A percentile compares a stretch with the other conserved stretches of the same genome.
These are phyloP conservation scores for Lumnitzera littorea DNA, from an alignment of 345 rosid species.

Conservation along the genomic window DNA sequence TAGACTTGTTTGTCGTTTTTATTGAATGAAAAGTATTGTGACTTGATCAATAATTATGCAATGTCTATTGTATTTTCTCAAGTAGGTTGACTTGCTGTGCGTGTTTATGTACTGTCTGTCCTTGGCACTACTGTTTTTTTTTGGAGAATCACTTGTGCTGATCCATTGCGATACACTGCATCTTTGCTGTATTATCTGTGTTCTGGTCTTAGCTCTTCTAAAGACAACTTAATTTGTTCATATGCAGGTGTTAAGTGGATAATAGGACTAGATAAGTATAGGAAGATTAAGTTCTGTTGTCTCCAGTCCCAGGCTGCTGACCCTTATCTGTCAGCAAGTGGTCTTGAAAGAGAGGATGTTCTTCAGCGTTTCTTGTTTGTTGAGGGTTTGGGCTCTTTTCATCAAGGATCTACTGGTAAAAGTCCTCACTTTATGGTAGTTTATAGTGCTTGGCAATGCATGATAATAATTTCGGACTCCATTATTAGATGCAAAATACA, in stretches of 20 bases:
- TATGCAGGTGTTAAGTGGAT: constrained; percentile 86
- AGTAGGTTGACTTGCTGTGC: too few relatives aligned
- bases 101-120: too few relatives aligned
- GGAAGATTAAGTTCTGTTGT: constrained; percentile 91
- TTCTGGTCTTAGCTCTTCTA: neutral
- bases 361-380: constrained; percentile 66
- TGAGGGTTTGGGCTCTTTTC: constrained; percentile 74
- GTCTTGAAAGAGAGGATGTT: constrained; percentile 70
- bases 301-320: constrained; percentile 85
- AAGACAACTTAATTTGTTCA: neutral
- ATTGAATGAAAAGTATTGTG: too few relatives aligned
- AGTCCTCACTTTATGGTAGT: neutral
- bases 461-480: too few relatives aligned
- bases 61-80: too few relatives aligned
- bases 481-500: too few relatives aligned
- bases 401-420: constrained; percentile 84
- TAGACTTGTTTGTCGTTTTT: too few relatives aligned
- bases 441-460: neutral
- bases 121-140: neutral
- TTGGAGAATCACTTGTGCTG: neutral
- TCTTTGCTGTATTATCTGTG: neutral
- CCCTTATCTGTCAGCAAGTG: constrained; percentile 65
- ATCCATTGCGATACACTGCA: neutral
- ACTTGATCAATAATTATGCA: too few relatives aligned
- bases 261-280: constrained; percentile 64